phyloP scores from a whole-genome alignment of 163 green algal genomes.

The Volvox carteri region DNA sequence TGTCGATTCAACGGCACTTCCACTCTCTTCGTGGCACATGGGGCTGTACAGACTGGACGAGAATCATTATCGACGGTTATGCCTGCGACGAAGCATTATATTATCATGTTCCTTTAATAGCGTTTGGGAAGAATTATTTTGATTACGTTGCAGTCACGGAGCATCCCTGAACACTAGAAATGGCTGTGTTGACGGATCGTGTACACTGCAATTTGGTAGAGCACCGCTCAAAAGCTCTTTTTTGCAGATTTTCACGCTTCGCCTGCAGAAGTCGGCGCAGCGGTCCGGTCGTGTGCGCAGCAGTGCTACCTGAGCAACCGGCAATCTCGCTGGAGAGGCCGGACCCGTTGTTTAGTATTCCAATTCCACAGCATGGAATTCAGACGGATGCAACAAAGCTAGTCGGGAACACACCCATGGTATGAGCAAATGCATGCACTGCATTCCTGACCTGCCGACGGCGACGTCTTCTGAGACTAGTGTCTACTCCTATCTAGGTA shows the following conservation, averaged over 20 bases:
- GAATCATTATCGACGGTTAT: no score
- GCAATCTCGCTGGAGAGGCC: background rate
- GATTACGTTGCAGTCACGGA: no score
- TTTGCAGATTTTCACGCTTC: background rate
- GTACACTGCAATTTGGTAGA: background rate
- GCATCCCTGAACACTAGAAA: no score
- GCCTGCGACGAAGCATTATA: no score
- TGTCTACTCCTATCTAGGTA: no score
- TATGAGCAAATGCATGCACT: conserved; percentile 54
- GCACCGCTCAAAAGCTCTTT: background rate
- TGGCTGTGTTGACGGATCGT: background rate
- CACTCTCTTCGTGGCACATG: no score
- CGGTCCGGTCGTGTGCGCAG: background rate
- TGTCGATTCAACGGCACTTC: no score
- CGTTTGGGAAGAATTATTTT: no score
- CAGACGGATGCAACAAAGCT: conserved; percentile 75
- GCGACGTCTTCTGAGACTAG: no score
- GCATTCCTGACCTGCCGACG: no score
- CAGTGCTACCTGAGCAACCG: background rate
- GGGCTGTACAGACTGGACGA: no score
- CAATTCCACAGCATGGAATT: conserved; percentile 63
- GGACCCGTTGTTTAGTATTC: background rate
- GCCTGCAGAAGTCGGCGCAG: background rate
- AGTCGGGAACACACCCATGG: conserved; percentile 87
- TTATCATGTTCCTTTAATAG: no score